These are phyloP conservation scores for Pythium volutum DNA, from an alignment of 352 stramenopile species.

Conservation along the genomic window DNA sequence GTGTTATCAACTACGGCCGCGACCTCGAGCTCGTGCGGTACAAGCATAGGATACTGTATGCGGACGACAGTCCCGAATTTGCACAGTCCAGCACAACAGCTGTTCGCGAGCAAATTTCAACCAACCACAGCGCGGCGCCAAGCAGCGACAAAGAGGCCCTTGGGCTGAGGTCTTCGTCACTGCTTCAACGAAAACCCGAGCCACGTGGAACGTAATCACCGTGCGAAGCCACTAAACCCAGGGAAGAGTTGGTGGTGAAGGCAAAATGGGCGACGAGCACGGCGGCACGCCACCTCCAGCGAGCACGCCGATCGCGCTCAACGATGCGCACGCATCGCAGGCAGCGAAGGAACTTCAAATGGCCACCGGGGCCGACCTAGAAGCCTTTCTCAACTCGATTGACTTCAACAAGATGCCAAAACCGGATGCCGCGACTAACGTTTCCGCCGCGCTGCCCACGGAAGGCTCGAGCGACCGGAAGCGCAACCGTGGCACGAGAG, in stretches of 20 bases:
- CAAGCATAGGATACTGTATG: conserved; percentile 9
- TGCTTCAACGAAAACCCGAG: not conserved
- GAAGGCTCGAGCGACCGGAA: not conserved
- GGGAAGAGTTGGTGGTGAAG: not conserved
- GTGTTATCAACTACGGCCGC: conserved; percentile 14
- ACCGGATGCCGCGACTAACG: not conserved
- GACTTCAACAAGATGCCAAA: not conserved
- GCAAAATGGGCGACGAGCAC: not conserved
- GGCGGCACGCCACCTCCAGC: not conserved
- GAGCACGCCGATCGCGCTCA: not conserved
- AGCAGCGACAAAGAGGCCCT: not conserved
- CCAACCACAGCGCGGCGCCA: not conserved
- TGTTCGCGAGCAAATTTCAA: not conserved
- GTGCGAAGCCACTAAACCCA: not conserved
- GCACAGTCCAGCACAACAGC: not conserved
- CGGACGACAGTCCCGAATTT: conserved; percentile 11
- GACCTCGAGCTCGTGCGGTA: conserved; percentile 13
- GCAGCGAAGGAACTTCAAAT: not conserved
- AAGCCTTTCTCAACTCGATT: too few species aligned
- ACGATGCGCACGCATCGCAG: not conserved
- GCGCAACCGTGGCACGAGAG: too few species aligned
- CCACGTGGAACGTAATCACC: too few species aligned
- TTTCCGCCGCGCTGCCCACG: not conserved
- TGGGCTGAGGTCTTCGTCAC: not conserved
- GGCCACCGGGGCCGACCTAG: not conserved